These are phyloP conservation scores for Scutellaria minor DNA, from an alignment of 257 asterid species.

Conservation along the genomic window DNA sequence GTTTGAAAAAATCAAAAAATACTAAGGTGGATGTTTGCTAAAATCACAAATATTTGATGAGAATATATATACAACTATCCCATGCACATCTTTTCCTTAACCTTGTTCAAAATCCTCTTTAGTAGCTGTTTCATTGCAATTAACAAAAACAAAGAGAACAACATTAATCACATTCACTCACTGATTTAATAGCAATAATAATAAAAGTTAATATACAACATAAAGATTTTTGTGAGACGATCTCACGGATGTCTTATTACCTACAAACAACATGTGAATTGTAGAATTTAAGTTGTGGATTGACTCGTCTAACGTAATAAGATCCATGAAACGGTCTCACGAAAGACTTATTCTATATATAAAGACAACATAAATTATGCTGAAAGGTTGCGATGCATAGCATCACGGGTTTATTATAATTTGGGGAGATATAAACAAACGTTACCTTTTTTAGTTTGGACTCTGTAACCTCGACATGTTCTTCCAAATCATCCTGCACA, in stretches of 20 bases:
- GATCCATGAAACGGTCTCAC: too few relatives aligned
- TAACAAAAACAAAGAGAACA: slow-evolving; percentile 14
- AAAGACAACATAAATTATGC: neutral
- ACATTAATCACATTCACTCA: neutral
- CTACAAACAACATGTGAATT: too few relatives aligned
- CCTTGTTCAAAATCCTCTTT: slow-evolving; percentile 54
- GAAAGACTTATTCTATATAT: neutral
- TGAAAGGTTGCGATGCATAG: neutral
- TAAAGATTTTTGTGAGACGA: too few relatives aligned
- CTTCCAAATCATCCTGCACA: slow-evolving; percentile 74
- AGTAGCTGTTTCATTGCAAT: slow-evolving; percentile 54
- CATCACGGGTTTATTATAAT: neutral
- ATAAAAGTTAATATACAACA: too few relatives aligned
- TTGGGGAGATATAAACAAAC: slow-evolving; percentile 4
- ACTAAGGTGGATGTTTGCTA: neutral
- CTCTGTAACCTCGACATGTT: slow-evolving; percentile 80
- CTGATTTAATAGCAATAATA: too few relatives aligned
- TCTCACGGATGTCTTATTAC: too few relatives aligned
- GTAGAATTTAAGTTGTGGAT: too few relatives aligned
- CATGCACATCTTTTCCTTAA: slow-evolving; percentile 70
- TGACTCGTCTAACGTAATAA: neutral
- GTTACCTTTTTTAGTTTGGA: slow-evolving; percentile 74
- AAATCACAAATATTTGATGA: slow-evolving; percentile 72
- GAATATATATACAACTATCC: slow-evolving; percentile 63
- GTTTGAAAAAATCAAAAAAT: too few relatives aligned